These are phyloP conservation scores for Barnettozyma wickerhamii DNA, from an alignment of 805 yeast genomes.

Conservation along the genomic window DNA sequence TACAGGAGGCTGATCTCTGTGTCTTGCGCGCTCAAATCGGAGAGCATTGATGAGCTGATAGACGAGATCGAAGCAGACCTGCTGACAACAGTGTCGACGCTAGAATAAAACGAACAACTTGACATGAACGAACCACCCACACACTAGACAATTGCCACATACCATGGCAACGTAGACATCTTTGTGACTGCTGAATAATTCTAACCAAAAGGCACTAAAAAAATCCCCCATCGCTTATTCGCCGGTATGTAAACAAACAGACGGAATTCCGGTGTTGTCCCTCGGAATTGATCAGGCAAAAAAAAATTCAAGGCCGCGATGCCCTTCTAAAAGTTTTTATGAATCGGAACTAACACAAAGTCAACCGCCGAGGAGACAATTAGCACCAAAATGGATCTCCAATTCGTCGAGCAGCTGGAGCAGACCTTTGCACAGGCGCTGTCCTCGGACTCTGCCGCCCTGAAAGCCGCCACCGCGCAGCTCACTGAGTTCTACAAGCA, in stretches of 20 bases:
- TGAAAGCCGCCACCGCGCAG: conserved; percentile 76
- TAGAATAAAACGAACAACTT: background rate
- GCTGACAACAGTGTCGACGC: conserved; percentile 16
- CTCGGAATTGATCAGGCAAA: background rate
- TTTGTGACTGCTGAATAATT: conserved; percentile 4
- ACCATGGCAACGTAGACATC: no score
- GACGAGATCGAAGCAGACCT: conserved; percentile 65
- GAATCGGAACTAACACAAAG: no score
- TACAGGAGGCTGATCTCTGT: conserved; percentile 74
- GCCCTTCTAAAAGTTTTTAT: background rate
- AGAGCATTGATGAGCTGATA: conserved; percentile 74
- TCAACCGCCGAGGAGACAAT: background rate
- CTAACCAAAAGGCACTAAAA: no score
- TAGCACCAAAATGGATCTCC: conserved; percentile 41
- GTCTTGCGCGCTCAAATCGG: conserved; percentile 72
- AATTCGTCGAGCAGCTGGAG: conserved; percentile 67
- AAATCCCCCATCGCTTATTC: no score
- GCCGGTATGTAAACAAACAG: background rate
- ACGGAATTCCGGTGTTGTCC: background rate
- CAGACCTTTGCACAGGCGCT: conserved; percentile 73
- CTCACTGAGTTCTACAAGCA: conserved; percentile 71
- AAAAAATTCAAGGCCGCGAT: conserved; percentile 11
- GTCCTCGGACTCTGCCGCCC: conserved; percentile 74
- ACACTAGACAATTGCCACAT: no score
- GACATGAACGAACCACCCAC: background rate